Base-by-base conservation (phyloP, 2,329 filamentous ascomycete genomes). In the Zasmidium cellare region DNA sequence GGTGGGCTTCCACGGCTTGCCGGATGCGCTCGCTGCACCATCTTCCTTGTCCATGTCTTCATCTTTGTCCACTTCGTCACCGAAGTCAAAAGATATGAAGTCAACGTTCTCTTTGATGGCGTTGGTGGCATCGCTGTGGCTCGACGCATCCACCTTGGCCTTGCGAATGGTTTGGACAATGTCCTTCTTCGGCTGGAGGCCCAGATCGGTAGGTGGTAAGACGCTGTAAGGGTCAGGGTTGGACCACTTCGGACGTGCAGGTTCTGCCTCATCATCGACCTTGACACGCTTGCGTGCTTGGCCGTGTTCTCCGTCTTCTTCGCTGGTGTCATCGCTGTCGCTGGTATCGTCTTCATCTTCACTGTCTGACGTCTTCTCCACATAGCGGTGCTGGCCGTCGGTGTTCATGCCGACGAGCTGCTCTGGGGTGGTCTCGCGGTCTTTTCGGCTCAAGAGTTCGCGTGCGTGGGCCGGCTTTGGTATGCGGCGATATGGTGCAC, bases 141-240 rank as follows among this genome's bases (percentile, higher is more conserved):
- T 80, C 48, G 87, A 82, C 20, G 85, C 80, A 38, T 87, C 84
- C 31, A 92, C 80, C 49, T 92, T 90, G 1, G 92, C 91, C 71
- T 96, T 97, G 66, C 92, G 87, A 66, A 97, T 97, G 60, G 96
- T 76, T 69, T 96, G 90, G 35, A 97, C 90, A 41, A 97, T 88
- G 65, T 97, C 92, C 65, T 86, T 87, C 74, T 88, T 91, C 75
- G 94, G 96, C 19, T 84, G 82, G 41, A 84, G 81, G 3, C 79
- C 80, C 55, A 92, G 88, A 63, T 92, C 89, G 0, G 87, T 84
- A 6, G 91, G 92, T 9, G 93, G 93, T 9, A 96, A 79, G 1
- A 86, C 89, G 5, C 91, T 96, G 74, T 97, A 97, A 0, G 92
- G 92, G 72, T 97, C 93, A 2, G 93, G 92, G 67, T 97, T 97